phyloP scores from a whole-genome alignment of 306 rosid species.

The Styphnolobium japonicum region DNA sequence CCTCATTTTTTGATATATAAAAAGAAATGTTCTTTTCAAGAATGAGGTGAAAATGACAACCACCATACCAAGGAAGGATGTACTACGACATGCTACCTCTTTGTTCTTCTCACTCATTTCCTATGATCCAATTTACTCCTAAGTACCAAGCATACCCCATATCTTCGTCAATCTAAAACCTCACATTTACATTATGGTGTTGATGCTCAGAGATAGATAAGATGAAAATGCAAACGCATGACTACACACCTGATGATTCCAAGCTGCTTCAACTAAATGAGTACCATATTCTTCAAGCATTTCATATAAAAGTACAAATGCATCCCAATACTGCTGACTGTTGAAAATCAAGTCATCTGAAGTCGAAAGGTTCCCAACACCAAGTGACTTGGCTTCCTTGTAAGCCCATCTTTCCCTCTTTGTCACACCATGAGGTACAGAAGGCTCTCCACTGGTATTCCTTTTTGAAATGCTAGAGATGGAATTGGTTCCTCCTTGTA shows the following conservation, averaged over 20 bases:
- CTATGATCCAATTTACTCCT: not conserved
- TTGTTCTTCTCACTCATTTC: not conserved
- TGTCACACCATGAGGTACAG: constrained; percentile 51
- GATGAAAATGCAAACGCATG: not conserved
- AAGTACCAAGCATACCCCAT: not conserved
- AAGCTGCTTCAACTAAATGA: constrained; percentile 97
- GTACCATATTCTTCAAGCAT: constrained; percentile 99
- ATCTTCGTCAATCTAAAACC: constrained; percentile 17
- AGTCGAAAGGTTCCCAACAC: constrained; percentile 64
- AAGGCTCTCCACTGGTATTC: constrained; percentile 24
- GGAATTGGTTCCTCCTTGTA: constrained; percentile 37
- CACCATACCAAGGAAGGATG: constrained; percentile 14
- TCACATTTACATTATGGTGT: not conserved
- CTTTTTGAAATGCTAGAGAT: constrained; percentile 36
- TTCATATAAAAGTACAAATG: constrained; percentile 81
- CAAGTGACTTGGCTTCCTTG: constrained; percentile 84
- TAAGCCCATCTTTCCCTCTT: constrained; percentile 84
- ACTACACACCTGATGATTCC: constrained; percentile 82
- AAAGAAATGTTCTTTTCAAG: not conserved
- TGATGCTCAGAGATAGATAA: not conserved
- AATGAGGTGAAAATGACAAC: not conserved
- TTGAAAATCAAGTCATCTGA: constrained; percentile 41
- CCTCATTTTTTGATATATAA: not conserved
- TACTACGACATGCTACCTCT: not conserved
- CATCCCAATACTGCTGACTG: constrained; percentile 78